Percentiles rank a stretch among this genome's conserved stretches.
Evolutionary conservation across 306 rosid genomes (phyloP).

Genomic region (Inga laurina): DNA sequence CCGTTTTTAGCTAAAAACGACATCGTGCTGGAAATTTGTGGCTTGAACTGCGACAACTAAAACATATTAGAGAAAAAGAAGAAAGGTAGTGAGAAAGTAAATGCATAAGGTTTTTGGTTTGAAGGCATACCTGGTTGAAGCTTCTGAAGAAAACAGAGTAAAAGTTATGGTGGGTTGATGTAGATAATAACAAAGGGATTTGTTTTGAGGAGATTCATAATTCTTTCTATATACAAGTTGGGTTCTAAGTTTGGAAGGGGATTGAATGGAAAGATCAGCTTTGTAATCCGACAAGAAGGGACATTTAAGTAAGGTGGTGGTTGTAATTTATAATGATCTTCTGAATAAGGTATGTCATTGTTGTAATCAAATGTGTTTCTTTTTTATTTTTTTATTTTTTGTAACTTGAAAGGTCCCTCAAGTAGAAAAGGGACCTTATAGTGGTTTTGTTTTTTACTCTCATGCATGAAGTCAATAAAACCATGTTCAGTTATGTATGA

Average conservation of each 20-base stretch:
- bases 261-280: constrained; percentile 31
- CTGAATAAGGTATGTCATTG: constrained; percentile 35
- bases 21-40: constrained; percentile 76
- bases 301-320: constrained; percentile 10
- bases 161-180: constrained; percentile 33
- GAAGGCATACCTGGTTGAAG: constrained; percentile 17
- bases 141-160: background rate
- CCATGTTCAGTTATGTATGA: background rate
- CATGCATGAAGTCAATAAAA: constrained; percentile 21
- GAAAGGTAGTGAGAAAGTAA: constrained; percentile 25
- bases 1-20: constrained; percentile 70
- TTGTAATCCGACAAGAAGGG: constrained; percentile 34
- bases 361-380: constrained; percentile 20
- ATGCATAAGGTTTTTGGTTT: constrained; percentile 27
- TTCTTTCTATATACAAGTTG: constrained; percentile 48
- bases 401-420: constrained; percentile 14
- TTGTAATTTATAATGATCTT: constrained; percentile 37
- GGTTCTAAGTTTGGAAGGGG: constrained; percentile 30
- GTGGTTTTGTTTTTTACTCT: constrained; percentile 16
- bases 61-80: constrained; percentile 15
- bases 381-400: background rate
- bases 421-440: constrained; percentile 12
- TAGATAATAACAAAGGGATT: constrained; percentile 49
- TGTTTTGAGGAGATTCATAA: constrained; percentile 34
- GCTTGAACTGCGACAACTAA: constrained; percentile 70